These are phyloP conservation scores for Gossypium sturtianum DNA, from an alignment of 345 rosid genomes.

Conservation along the genomic window DNA sequence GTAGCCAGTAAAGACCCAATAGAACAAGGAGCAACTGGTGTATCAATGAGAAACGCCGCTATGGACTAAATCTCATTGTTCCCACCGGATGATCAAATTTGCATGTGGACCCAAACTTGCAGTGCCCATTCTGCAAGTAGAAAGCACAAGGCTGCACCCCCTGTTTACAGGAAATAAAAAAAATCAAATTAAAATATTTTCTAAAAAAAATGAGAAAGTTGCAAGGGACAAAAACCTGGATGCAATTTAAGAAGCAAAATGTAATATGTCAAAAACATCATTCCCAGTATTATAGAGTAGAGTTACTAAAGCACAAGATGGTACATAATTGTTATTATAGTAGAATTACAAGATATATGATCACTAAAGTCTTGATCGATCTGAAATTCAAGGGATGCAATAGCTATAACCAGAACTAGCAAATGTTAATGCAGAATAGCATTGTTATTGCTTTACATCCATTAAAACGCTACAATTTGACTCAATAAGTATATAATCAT, in stretches of 20 bases:
- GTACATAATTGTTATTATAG: background rate
- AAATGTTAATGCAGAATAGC: background rate
- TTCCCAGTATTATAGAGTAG: background rate
- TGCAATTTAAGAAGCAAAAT: background rate
- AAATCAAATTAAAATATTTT: background rate
- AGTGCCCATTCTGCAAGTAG: slow-evolving; percentile 46
- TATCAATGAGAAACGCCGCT: slow-evolving; percentile 56
- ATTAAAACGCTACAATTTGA: background rate
- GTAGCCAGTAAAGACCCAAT: slow-evolving; percentile 53
- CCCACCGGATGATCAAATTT: slow-evolving; percentile 66
- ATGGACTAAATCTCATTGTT: slow-evolving; percentile 59
- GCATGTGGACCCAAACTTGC: slow-evolving; percentile 55
- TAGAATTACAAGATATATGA: background rate
- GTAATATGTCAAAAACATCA: background rate
- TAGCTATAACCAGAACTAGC: background rate
- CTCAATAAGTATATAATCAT: too few relatives aligned
- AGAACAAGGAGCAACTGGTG: slow-evolving; percentile 62
- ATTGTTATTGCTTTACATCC: background rate
- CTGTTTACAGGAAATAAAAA: slow-evolving; percentile 19
- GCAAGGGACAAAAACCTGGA: background rate
- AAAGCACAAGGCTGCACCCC: slow-evolving; percentile 46
- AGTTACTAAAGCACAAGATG: background rate
- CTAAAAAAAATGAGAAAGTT: background rate
- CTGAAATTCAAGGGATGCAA: background rate
- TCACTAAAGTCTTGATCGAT: background rate